Conservation (phyloP, 2,329 filamentous ascomycete species). For the Microascus cirrosus region DNA sequence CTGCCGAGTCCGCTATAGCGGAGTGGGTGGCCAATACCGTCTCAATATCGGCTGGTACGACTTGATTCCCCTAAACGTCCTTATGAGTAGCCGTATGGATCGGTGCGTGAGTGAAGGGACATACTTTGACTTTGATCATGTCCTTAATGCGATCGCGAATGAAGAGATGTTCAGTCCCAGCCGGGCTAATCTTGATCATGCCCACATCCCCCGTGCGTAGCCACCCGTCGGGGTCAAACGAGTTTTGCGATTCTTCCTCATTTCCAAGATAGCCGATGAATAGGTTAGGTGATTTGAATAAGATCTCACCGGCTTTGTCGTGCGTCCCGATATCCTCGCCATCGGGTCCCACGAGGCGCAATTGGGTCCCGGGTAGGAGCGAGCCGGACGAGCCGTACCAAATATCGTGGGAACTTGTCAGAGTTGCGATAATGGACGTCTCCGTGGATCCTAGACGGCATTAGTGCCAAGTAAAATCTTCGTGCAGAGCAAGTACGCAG, state of each 20-base stretch:
- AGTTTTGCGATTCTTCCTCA: constrained; percentile 62
- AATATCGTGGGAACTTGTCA: constrained; percentile 50
- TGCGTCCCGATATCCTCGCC: constrained; percentile 55
- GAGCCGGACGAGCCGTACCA: constrained; percentile 62
- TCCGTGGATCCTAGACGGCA: constrained; percentile 52
- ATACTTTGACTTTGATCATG: constrained; percentile 41
- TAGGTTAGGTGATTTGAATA: constrained; percentile 59
- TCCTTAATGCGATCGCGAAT: constrained; percentile 58
- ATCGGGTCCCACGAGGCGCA: constrained; percentile 57
- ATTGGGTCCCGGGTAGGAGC: constrained; percentile 52
- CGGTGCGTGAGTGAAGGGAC: too few relatives aligned
- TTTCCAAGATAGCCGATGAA: constrained; percentile 74
- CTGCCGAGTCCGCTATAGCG: constrained; percentile 62
- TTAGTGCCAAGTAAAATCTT: neutral
- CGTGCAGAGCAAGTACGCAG: neutral
- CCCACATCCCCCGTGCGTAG: constrained; percentile 73
- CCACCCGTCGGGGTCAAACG: constrained; percentile 52
- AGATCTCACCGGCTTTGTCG: constrained; percentile 61
- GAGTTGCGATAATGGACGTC: constrained; percentile 57
- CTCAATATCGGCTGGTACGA: neutral
- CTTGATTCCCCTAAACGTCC: constrained; percentile 47
- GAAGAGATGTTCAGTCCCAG: constrained; percentile 62
- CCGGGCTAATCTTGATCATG: constrained; percentile 47
- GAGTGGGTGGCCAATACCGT: neutral
- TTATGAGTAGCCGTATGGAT: constrained; percentile 74